Conservation (phyloP, 805 yeast genomes). For the Ogataea pignaliae region DNA sequence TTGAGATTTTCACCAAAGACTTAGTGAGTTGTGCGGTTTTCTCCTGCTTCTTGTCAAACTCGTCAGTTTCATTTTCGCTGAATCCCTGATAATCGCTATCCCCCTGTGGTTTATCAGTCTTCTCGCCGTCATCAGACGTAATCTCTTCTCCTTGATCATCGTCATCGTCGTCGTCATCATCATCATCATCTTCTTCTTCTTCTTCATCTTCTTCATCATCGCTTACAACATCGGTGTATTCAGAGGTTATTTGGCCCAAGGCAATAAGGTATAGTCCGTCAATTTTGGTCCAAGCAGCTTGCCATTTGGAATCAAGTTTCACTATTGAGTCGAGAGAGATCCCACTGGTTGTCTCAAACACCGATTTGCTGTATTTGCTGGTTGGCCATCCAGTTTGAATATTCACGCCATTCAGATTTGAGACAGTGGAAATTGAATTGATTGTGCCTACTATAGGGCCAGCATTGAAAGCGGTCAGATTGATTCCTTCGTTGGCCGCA, state of each 20-base stretch:
- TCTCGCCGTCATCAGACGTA: conserved; percentile 4
- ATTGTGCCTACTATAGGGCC: too few relatives aligned
- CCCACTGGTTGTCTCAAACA: conserved; percentile 22
- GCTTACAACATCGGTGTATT: conserved; percentile 24
- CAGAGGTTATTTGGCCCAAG: conserved; percentile 13
- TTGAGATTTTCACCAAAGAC: conserved; percentile 7
- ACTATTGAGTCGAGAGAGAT: conserved; percentile 22
- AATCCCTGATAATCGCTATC: not conserved
- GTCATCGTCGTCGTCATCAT: conserved; percentile 13
- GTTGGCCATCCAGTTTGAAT: too few relatives aligned
- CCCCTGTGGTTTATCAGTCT: conserved; percentile 1
- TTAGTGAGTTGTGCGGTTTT: not conserved
- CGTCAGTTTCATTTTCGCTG: not conserved
- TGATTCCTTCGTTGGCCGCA: conserved; percentile 5
- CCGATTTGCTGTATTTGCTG: conserved; percentile 1
- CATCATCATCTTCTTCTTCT: conserved; percentile 17
- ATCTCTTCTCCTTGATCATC: conserved; percentile 6
- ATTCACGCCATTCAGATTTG: too few relatives aligned
- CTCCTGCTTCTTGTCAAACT: not conserved
- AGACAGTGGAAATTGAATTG: not conserved
- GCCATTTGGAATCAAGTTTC: conserved; percentile 26
- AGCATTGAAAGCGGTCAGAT: not conserved
- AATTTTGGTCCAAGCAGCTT: conserved; percentile 27
- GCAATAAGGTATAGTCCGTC: conserved; percentile 16
- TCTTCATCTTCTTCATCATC: conserved; percentile 28